Conservation (phyloP, 768 basidiomycete genomes). For the Tricholoma terreum region DNA sequence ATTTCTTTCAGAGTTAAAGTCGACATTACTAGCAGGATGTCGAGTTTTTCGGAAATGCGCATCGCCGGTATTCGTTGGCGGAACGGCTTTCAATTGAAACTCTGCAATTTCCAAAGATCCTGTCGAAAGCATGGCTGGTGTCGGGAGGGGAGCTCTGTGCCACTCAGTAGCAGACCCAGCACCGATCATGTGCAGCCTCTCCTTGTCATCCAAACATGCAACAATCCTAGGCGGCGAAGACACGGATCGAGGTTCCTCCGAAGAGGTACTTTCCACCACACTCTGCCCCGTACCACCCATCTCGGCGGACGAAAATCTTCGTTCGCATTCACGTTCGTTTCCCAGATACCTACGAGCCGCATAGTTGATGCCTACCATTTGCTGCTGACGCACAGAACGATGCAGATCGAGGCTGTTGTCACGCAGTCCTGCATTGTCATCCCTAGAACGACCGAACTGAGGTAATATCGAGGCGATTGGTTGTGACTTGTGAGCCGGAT, state of each 20-base stretch:
- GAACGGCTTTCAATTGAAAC: neutral
- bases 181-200: neutral
- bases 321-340: constrained; percentile 4
- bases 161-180: neutral
- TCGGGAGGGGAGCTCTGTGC: neutral
- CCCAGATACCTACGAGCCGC: constrained; percentile 12
- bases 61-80: constrained; percentile 4
- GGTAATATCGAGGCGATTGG: neutral
- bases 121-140: neutral
- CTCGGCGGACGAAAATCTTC: constrained; percentile 1
- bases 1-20: constrained; percentile 1
- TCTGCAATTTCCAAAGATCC: neutral
- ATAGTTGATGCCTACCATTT: constrained; percentile 9
- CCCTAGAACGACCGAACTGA: neutral
- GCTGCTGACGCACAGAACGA: constrained; percentile 7
- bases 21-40: constrained; percentile 6
- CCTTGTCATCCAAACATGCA: neutral
- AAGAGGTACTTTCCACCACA: neutral
- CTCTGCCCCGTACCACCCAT: neutral
- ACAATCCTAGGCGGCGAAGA: neutral
- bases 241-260: neutral
- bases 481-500: neutral
- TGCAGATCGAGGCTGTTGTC: neutral
- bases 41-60: constrained; percentile 12
- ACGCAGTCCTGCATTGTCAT: neutral